Base-by-base conservation (phyloP, 2,329 filamentous ascomycete species). In the Didymella glomerata region DNA sequence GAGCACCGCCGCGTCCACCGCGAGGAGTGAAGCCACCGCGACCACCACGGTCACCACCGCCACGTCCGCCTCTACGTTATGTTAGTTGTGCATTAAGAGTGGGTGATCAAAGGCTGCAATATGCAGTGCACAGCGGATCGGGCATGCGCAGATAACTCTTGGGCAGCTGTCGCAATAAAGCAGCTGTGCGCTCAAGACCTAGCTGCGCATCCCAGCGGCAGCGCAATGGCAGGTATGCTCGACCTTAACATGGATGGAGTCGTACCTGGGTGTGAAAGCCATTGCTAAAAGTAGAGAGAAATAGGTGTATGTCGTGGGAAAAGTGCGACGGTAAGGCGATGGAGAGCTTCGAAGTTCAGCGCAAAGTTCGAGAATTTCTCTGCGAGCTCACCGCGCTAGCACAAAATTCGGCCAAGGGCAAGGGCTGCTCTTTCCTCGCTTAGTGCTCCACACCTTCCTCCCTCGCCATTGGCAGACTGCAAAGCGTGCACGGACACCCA, bases 21-120 rank as follows among this genome's bases (percentile, higher is more conserved):
- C 57, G 57, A 18, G 57, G 57, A 52, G 57, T 60, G 48, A 60
- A 60, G 36, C 57, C 57, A 44, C 57, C 57, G 30, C 57, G 57
- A 34, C 68, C 66, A 48, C 66, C 63, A 60, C 64, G 60, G 49
- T 61, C 62, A 51, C 54, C 62, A 40, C 64, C 66, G 46, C 70
- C 70, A 57, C 68, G 80, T 75, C 80, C 80, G 57, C 76, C 71
- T 65, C 73, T 71, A 57, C 30, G 25, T 44, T 44, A 22, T 41
- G 54, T 63, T 57, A 67, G 62, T 57, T 20, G 11, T 46, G 24
- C 44, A 25, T 49, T 34, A 47, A 7, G 0, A 22, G 16, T 40
- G 42, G 24, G 44, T 52, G 57, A 51, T 51, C 52, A 55, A 48
- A 48, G 30, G 51, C 48, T 60, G 57, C 57, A 55, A 13, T 25